phyloP scores from a whole-genome alignment of 495 filamentous ascomycete genomes.

The Xylaria grammica region DNA sequence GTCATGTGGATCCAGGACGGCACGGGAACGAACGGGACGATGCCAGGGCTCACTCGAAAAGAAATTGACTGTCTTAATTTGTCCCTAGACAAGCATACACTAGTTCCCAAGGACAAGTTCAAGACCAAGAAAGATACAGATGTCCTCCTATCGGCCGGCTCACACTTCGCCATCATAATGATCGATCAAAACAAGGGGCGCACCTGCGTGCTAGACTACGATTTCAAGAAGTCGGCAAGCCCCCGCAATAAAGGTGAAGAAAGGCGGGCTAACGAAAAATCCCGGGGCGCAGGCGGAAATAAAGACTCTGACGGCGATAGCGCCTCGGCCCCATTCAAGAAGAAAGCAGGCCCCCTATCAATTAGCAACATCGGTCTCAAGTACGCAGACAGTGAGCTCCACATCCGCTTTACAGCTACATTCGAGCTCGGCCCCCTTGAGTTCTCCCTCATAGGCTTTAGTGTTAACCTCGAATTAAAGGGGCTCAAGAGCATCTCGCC shows the following conservation, averaged over 20 bases:
- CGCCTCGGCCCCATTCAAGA: slow-evolving; percentile 33
- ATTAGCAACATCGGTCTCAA: slow-evolving; percentile 45
- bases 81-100: slow-evolving; percentile 9
- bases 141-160: slow-evolving; percentile 34
- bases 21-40: slow-evolving; percentile 1
- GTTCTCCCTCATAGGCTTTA: slow-evolving; percentile 35
- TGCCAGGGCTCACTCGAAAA: slow-evolving; percentile 22
- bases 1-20: slow-evolving; percentile 43
- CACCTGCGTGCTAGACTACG: slow-evolving; percentile 37
- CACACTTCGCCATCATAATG: slow-evolving; percentile 39
- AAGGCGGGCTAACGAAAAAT: slow-evolving; percentile 1
- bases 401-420: slow-evolving; percentile 43
- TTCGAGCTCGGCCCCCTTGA: slow-evolving; percentile 47
- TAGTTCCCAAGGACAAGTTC: slow-evolving; percentile 21
- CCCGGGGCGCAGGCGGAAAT: background rate
- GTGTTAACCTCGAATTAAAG: too few species aligned
- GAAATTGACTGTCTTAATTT: slow-evolving; percentile 31
- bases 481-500: too few species aligned
- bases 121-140: slow-evolving; percentile 23
- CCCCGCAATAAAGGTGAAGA: background rate
- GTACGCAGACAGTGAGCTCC: slow-evolving; percentile 34
- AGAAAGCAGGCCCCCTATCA: slow-evolving; percentile 38
- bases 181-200: slow-evolving; percentile 19
- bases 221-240: slow-evolving; percentile 24
- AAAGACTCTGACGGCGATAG: slow-evolving; percentile 15